phyloP scores from a whole-genome alignment of 2,329 filamentous ascomycete species.

The Xylaria sp. region DNA sequence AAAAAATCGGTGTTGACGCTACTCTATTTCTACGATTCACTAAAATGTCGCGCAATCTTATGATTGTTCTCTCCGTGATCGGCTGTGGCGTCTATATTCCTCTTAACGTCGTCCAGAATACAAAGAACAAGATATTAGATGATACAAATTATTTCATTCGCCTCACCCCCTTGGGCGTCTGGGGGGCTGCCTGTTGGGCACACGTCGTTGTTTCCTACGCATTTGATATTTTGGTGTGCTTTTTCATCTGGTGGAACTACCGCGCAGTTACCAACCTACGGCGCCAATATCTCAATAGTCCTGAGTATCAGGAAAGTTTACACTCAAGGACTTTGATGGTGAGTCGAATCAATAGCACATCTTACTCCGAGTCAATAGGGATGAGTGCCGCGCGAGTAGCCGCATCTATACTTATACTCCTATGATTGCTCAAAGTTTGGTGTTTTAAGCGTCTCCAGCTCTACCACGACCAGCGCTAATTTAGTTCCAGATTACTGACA shows the following conservation, averaged over 20 bases:
- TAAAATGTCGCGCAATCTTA: conserved; percentile 90
- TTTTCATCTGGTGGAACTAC: conserved; percentile 86
- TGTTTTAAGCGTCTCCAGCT: background rate
- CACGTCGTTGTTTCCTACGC: conserved; percentile 65
- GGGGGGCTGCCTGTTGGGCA: conserved; percentile 64
- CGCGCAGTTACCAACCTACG: conserved; percentile 74
- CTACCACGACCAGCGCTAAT: conserved; percentile 9
- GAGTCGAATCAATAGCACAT: conserved; percentile 37
- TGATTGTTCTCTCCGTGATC: conserved; percentile 74
- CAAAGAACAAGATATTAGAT: conserved; percentile 41
- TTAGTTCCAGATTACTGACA: conserved; percentile 77
- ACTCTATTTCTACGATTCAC: conserved; percentile 86
- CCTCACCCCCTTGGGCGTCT: conserved; percentile 67
- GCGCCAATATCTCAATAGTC: conserved; percentile 80
- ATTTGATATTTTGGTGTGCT: conserved; percentile 76
- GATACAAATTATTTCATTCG: conserved; percentile 60
- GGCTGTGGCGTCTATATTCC: conserved; percentile 83
- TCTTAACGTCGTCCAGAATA: conserved; percentile 71
- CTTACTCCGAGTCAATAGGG: background rate
- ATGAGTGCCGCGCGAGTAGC: background rate
- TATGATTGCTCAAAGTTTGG: too few species aligned
- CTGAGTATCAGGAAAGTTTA: conserved; percentile 86
- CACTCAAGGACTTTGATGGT: conserved; percentile 77
- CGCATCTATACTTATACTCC: background rate
- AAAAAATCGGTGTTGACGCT: conserved; percentile 86